A percentile compares a stretch with the other conserved stretches of the same genome.
phyloP scores from a whole-genome alignment of 495 filamentous ascomycete species.

The Chaetomium fimeti region DNA sequence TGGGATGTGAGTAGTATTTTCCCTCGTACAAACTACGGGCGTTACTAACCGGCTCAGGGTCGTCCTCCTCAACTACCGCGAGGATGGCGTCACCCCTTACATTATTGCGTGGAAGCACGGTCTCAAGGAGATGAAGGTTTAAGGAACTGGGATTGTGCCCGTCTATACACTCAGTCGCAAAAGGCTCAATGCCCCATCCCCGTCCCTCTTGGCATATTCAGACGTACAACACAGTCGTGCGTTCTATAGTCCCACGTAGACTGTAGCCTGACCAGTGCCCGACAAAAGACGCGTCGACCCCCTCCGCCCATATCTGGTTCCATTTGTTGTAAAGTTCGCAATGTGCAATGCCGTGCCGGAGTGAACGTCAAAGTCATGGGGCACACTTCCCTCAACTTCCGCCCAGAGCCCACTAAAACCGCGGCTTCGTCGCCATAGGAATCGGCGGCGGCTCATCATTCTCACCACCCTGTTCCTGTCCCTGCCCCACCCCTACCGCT shows the following conservation, averaged over 20 bases:
- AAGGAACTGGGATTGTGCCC: slow-evolving; percentile 36
- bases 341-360: background rate
- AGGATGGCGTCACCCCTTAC: slow-evolving; percentile 89
- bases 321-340: background rate
- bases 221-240: background rate
- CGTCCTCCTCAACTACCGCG: slow-evolving; percentile 93
- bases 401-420: slow-evolving; percentile 29
- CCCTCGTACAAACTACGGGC: background rate
- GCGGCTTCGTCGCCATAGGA: slow-evolving; percentile 45
- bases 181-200: background rate
- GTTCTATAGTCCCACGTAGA: background rate
- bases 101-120: slow-evolving; percentile 96
- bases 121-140: slow-evolving; percentile 87
- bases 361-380: no score
- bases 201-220: background rate
- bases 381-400: background rate
- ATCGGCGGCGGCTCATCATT: slow-evolving; percentile 50
- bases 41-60: slow-evolving; percentile 58
- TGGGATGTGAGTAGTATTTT: slow-evolving; percentile 67
- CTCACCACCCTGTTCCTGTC: slow-evolving; percentile 13
- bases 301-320: background rate
- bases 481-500: slow-evolving; percentile 24
- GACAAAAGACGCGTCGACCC: background rate
- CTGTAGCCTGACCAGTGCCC: background rate
- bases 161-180: slow-evolving; percentile 2